phyloP scores from a whole-genome alignment of 2,329 filamentous ascomycete genomes.

The Monosporascus sp. region DNA sequence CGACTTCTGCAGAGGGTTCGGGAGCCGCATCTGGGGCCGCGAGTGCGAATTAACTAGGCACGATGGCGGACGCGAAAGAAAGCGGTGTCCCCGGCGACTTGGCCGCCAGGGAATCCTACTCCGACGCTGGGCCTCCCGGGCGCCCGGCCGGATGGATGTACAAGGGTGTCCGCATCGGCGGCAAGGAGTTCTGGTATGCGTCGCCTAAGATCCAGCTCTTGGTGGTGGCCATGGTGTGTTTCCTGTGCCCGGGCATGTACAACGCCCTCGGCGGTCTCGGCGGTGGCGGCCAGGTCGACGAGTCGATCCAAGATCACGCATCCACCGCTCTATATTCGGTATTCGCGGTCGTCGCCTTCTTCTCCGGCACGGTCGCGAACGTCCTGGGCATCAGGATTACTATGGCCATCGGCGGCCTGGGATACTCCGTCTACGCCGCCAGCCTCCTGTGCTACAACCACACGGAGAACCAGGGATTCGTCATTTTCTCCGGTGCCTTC shows the following conservation, averaged over 20 bases:
- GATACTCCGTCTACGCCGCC: conserved; percentile 70
- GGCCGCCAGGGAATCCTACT: conserved; percentile 12
- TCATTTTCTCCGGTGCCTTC: conserved; percentile 70
- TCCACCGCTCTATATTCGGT: conserved; percentile 43
- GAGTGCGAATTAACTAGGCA: not conserved
- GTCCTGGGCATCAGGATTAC: conserved; percentile 64
- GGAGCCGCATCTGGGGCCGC: too few relatives aligned
- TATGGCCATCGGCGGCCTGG: conserved; percentile 66
- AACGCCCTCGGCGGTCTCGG: conserved; percentile 63
- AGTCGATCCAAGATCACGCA: conserved; percentile 56
- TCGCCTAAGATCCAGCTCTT: conserved; percentile 67
- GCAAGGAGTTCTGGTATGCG: conserved; percentile 60
- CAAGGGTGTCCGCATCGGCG: conserved; percentile 51
- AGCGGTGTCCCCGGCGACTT: conserved; percentile 3
- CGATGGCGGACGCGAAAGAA: not conserved
- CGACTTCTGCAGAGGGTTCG: too few relatives aligned
- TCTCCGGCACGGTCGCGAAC: conserved; percentile 75
- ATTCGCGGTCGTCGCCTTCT: conserved; percentile 57
- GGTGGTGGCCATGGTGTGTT: conserved; percentile 66
- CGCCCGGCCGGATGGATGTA: conserved; percentile 62
- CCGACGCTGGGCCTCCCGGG: conserved; percentile 7
- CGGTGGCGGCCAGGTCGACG: conserved; percentile 55
- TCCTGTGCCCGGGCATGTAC: conserved; percentile 69
- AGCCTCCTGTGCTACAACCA: conserved; percentile 68
- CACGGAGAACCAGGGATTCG: conserved; percentile 62